Conservation (phyloP, 352 stramenopile species). For the Pythium apleroticum region DNA sequence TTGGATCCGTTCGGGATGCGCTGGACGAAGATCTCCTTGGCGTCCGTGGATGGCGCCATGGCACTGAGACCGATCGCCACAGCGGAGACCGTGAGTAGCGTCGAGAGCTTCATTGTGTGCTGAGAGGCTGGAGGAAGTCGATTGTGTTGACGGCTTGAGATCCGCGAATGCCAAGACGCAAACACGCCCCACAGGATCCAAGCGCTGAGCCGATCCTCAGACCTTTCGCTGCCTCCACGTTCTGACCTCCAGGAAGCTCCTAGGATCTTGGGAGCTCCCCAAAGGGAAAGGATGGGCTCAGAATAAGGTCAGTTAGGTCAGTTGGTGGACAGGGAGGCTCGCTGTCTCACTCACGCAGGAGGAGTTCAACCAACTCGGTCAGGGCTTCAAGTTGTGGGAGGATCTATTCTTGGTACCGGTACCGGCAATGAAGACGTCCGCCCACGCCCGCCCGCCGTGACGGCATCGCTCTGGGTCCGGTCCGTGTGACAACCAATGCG, state of each 20-base stretch:
- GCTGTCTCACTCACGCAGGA: neutral
- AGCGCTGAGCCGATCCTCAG: neutral
- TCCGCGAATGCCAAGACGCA: neutral
- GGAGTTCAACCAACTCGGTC: no score
- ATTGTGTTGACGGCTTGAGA: neutral
- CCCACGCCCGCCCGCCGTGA: no score
- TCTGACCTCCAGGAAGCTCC: neutral
- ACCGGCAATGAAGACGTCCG: no score
- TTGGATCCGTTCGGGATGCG: constrained; percentile 35
- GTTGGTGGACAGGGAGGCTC: neutral
- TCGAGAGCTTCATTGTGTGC: neutral
- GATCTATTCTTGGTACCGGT: no score
- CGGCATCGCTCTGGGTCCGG: no score
- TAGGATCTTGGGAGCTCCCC: neutral
- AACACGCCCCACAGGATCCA: neutral
- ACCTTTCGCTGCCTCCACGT: neutral
- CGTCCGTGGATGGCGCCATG: neutral
- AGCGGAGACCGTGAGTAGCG: neutral
- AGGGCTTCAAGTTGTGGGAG: no score
- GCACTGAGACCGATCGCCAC: neutral
- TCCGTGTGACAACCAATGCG: no score
- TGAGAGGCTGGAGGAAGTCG: neutral
- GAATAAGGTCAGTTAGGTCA: constrained; percentile 1
- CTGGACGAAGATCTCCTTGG: constrained; percentile 20
- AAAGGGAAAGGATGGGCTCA: neutral